phyloP scores from a whole-genome alignment of 2,329 filamentous ascomycete genomes.

The Aspergillus japonicus region DNA sequence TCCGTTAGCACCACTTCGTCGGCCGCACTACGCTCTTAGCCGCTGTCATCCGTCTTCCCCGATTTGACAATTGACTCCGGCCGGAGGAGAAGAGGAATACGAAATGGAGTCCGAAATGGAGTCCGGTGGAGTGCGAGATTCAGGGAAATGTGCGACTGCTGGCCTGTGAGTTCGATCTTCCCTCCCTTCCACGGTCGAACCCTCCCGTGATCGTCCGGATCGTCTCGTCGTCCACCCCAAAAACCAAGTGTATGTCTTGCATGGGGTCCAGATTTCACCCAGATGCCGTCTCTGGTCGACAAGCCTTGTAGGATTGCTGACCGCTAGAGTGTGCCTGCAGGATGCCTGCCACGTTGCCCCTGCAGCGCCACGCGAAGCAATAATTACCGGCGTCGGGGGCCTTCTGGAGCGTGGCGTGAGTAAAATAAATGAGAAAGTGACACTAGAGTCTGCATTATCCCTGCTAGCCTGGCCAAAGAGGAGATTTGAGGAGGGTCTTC shows the following conservation, averaged over 20 bases:
- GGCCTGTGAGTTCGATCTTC: conserved; percentile 1
- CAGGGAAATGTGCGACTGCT: neutral
- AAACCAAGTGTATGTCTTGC: neutral
- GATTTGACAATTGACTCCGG: neutral
- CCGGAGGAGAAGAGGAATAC: neutral
- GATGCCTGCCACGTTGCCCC: neutral
- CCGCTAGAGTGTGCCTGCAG: neutral
- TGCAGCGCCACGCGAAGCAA: neutral
- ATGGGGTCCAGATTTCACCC: neutral
- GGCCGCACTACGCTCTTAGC: neutral
- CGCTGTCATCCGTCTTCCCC: neutral
- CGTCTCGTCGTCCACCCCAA: neutral
- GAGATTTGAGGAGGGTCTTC: neutral
- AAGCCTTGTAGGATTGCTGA: neutral
- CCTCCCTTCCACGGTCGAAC: neutral
- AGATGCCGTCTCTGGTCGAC: neutral
- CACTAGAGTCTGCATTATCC: neutral
- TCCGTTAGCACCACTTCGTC: neutral
- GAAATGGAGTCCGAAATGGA: neutral
- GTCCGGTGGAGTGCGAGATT: neutral
- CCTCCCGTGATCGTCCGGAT: conserved; percentile 1
- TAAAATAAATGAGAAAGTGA: neutral
- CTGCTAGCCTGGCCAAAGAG: neutral
- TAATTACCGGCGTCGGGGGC: neutral
- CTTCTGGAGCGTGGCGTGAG: neutral